A percentile compares a stretch with the other conserved stretches of the same genome.
These are phyloP conservation scores for Tricholoma matsutake DNA, from an alignment of 768 basidiomycete species.

Conservation along the genomic window DNA sequence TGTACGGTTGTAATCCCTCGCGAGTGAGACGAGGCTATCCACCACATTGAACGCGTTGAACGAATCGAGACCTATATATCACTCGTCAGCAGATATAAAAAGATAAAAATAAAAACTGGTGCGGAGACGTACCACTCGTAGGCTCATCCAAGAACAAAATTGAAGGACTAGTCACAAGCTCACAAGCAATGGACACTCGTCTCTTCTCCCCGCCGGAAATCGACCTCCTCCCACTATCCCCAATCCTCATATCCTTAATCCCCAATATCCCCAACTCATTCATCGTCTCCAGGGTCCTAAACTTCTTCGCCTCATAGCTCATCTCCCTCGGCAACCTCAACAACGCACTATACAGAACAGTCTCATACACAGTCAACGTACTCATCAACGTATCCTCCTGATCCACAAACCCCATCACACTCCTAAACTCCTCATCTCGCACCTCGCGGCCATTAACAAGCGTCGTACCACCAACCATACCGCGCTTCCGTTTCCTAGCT, in stretches of 20 bases:
- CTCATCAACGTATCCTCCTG: slow-evolving; percentile 98
- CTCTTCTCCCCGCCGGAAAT: slow-evolving; percentile 99
- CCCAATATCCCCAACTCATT: slow-evolving; percentile 91
- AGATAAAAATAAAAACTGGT: neutral
- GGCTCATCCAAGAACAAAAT: slow-evolving; percentile 97
- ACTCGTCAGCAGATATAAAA: neutral
- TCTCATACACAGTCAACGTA: slow-evolving; percentile 97
- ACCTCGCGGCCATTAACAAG: slow-evolving; percentile 87
- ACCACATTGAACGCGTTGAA: slow-evolving; percentile 96
- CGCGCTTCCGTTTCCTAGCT: slow-evolving; percentile 85
- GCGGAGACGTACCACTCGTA: slow-evolving; percentile 78
- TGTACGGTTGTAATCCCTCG: slow-evolving; percentile 87
- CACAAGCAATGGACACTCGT: slow-evolving; percentile 95
- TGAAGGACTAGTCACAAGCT: slow-evolving; percentile 94
- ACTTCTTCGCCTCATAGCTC: slow-evolving; percentile 94
- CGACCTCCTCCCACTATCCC: slow-evolving; percentile 80
- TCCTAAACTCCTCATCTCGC: slow-evolving; percentile 69
- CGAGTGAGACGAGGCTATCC: slow-evolving; percentile 81
- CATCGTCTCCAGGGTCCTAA: slow-evolving; percentile 92
- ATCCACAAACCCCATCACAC: slow-evolving; percentile 92
- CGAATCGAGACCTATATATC: slow-evolving; percentile 73
- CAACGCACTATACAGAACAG: slow-evolving; percentile 89
- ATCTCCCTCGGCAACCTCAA: slow-evolving; percentile 90
- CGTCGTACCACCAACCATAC: slow-evolving; percentile 66
- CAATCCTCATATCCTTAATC: slow-evolving; percentile 88